Evolutionary conservation across 2,329 filamentous ascomycete species (phyloP).

Genomic region (Fusarium sp.): DNA sequence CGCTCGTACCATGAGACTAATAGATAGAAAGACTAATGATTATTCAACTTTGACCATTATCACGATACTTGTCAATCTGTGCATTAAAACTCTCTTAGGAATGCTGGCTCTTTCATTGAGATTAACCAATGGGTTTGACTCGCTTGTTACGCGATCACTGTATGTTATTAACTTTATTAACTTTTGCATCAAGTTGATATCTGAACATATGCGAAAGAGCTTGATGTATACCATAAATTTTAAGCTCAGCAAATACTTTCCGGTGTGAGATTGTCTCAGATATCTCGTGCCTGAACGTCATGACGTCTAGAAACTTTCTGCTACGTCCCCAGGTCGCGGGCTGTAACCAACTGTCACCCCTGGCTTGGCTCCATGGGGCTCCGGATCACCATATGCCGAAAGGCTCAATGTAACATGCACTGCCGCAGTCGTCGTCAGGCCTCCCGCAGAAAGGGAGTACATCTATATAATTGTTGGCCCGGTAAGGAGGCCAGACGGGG

Average conservation of each 20-base stretch:
- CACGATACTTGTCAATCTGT: neutral
- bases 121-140: neutral
- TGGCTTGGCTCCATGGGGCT: conserved; percentile 29
- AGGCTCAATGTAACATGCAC: conserved; percentile 34
- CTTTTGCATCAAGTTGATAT: neutral
- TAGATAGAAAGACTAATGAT: neutral
- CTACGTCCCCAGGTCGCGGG: conserved; percentile 23
- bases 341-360: conserved; percentile 38
- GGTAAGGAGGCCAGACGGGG: conserved; percentile 14
- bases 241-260: conserved; percentile 3
- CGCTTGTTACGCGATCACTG: neutral
- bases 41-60: neutral
- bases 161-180: neutral
- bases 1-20: neutral
- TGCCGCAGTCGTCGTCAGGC: conserved; percentile 18
- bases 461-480: conserved; percentile 16
- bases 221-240: neutral
- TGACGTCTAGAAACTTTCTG: conserved; percentile 37
- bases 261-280: conserved; percentile 19
- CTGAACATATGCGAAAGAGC: neutral
- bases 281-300: conserved; percentile 33
- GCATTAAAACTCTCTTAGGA: neutral
- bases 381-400: conserved; percentile 40
- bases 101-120: neutral
- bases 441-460: conserved; percentile 28